Evolutionary conservation across 2,329 filamentous ascomycete genomes (phyloP).

Genomic region (Lecanoromycetidae sp.): DNA sequence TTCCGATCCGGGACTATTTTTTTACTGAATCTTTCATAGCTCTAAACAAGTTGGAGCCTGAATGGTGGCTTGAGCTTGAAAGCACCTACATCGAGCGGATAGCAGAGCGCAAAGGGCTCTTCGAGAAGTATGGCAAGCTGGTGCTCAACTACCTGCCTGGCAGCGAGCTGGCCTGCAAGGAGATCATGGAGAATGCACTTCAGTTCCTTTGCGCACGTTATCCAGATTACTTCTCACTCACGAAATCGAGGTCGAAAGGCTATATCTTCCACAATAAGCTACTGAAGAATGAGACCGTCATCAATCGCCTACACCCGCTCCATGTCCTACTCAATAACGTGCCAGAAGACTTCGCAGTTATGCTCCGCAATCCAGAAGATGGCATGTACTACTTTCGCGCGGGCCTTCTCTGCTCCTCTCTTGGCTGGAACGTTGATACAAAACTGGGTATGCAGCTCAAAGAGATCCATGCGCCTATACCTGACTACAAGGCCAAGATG

Average conservation of each 20-base stretch:
- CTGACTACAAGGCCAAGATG: conserved; percentile 82
- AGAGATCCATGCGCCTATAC: conserved; percentile 61
- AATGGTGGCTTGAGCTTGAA: conserved; percentile 87
- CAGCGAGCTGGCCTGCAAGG: conserved; percentile 67
- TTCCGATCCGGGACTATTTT: background rate
- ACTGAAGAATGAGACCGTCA: conserved; percentile 47
- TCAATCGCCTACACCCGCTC: conserved; percentile 53
- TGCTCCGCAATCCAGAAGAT: conserved; percentile 56
- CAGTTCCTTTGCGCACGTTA: conserved; percentile 71
- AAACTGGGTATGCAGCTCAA: conserved; percentile 62
- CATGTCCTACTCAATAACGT: conserved; percentile 63
- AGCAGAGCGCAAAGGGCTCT: conserved; percentile 54
- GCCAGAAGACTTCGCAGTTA: conserved; percentile 73
- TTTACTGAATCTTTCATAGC: conserved; percentile 37
- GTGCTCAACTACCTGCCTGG: conserved; percentile 61
- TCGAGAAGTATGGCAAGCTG: conserved; percentile 47
- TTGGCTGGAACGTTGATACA: conserved; percentile 65
- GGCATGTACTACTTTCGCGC: conserved; percentile 65
- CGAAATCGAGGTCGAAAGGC: conserved; percentile 35
- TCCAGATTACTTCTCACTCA: conserved; percentile 57
- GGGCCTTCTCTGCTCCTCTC: conserved; percentile 62
- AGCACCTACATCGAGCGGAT: conserved; percentile 57
- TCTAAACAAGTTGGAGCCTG: conserved; percentile 61
- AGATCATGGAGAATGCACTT: conserved; percentile 75
- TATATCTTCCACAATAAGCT: conserved; percentile 55